Percentiles rank a stretch among this genome's conserved stretches.
phyloP scores from a whole-genome alignment of 2,329 filamentous ascomycete species.

The Fusarium drepaniforme region DNA sequence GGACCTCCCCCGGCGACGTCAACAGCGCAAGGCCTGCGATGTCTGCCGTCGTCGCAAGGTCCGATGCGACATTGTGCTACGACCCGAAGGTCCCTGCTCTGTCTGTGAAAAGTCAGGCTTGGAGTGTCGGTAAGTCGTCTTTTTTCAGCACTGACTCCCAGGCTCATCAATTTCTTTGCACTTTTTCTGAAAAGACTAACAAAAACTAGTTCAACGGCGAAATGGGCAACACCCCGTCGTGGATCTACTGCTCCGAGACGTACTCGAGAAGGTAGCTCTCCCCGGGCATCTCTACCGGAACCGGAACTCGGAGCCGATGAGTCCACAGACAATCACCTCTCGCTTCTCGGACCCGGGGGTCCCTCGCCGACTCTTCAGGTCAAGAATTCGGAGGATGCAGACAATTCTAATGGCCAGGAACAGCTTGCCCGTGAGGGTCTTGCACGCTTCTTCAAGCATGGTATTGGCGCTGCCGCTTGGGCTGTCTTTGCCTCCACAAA shows the following conservation, averaged over 20 bases:
- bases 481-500: slow-evolving; percentile 40
- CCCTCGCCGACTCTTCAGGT: neutral
- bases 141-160: neutral
- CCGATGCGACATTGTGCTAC: slow-evolving; percentile 39
- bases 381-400: slow-evolving; percentile 11
- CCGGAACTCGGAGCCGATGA: slow-evolving; percentile 26
- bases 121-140: slow-evolving; percentile 40
- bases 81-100: slow-evolving; percentile 31
- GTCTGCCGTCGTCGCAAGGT: slow-evolving; percentile 43
- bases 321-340: neutral
- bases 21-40: slow-evolving; percentile 44
- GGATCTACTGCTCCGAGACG: slow-evolving; percentile 23
- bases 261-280: slow-evolving; percentile 1
- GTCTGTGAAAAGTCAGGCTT: slow-evolving; percentile 42
- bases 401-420: slow-evolving; percentile 31
- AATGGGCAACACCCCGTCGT: slow-evolving; percentile 35
- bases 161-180: neutral
- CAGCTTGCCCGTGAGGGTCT: slow-evolving; percentile 39
- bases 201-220: slow-evolving; percentile 35
- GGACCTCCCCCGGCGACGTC: slow-evolving; percentile 43
- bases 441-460: slow-evolving; percentile 41
- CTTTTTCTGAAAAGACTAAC: neutral
- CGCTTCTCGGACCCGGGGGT: slow-evolving; percentile 12
- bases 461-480: slow-evolving; percentile 40
- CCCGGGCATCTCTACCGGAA: slow-evolving; percentile 17